phyloP scores from a whole-genome alignment of 306 rosid species.

The Echinosophora koreensis region DNA sequence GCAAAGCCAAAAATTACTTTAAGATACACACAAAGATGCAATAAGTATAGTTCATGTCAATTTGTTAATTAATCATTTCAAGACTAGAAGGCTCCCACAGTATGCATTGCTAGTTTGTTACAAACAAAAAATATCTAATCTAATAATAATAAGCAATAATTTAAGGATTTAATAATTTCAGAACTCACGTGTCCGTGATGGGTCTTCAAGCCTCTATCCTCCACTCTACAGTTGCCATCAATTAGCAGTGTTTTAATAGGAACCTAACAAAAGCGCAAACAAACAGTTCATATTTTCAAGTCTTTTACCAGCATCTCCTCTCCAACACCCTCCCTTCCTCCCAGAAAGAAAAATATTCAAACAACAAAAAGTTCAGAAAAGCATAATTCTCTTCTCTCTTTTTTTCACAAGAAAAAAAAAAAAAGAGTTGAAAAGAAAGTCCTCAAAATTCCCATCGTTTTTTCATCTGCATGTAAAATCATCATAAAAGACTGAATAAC shows the following conservation, averaged over 20 bases:
- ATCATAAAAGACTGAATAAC: background rate
- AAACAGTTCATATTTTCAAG: conserved; percentile 22
- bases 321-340: conserved; percentile 22
- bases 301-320: conserved; percentile 23
- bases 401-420: background rate
- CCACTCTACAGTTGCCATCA: conserved; percentile 99
- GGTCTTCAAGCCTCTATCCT: conserved; percentile 99
- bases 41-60: conserved; percentile 2
- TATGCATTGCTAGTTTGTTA: background rate
- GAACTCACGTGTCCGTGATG: conserved; percentile 96
- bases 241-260: conserved; percentile 89
- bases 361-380: conserved; percentile 37
- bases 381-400: background rate
- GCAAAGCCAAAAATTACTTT: conserved; percentile 27
- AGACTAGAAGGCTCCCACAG: conserved; percentile 21
- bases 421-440: conserved; percentile 18
- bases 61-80: conserved; percentile 22
- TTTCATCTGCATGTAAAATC: background rate
- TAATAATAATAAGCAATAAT: background rate
- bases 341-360: conserved; percentile 25
- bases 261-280: conserved; percentile 64
- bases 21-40: conserved; percentile 7
- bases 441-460: conserved; percentile 17
- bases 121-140: background rate
- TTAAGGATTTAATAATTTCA: conserved; percentile 41